These are phyloP conservation scores for Wickerhamiella vanderwaltii DNA, from an alignment of 805 yeast genomes.

Conservation along the genomic window DNA sequence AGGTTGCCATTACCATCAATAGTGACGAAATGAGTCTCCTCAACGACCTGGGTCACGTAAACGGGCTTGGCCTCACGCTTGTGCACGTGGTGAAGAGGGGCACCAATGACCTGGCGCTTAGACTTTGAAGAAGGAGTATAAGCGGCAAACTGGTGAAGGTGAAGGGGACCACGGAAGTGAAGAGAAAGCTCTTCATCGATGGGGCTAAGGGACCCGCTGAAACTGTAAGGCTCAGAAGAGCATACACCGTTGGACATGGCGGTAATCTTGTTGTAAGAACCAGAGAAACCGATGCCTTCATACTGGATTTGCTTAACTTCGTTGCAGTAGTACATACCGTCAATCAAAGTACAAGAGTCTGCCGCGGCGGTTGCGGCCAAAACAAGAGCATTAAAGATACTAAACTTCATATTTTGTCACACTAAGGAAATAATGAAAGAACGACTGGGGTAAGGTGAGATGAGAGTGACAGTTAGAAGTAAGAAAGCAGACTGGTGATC, in stretches of 20 bases:
- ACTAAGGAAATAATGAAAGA: constrained; percentile 8
- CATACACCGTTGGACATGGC: constrained; percentile 66
- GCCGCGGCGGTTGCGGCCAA: constrained; percentile 24
- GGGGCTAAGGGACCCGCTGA: constrained; percentile 67
- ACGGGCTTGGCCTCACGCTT: constrained; percentile 48
- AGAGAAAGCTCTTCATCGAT: constrained; percentile 77
- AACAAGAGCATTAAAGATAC: constrained; percentile 10
- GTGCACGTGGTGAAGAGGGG: constrained; percentile 43
- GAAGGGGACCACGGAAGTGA: constrained; percentile 83
- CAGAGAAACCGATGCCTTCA: constrained; percentile 69
- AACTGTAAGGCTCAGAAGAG: constrained; percentile 41
- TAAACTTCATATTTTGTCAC: constrained; percentile 6
- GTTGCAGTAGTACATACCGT: constrained; percentile 78
- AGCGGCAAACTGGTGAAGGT: constrained; percentile 75
- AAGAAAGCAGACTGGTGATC: not conserved
- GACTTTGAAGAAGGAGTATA: constrained; percentile 48
- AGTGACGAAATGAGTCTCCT: constrained; percentile 38
- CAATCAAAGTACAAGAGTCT: constrained; percentile 36
- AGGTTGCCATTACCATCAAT: constrained; percentile 20
- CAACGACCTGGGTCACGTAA: constrained; percentile 62
- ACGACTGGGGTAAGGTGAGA: constrained; percentile 10
- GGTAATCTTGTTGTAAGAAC: constrained; percentile 71
- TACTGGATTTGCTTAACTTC: constrained; percentile 55
- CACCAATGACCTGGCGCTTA: constrained; percentile 39
- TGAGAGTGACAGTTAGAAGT: constrained; percentile 2